Conservation (phyloP, 2,329 filamentous ascomycete genomes). For the Tolypocladium inflatum region DNA sequence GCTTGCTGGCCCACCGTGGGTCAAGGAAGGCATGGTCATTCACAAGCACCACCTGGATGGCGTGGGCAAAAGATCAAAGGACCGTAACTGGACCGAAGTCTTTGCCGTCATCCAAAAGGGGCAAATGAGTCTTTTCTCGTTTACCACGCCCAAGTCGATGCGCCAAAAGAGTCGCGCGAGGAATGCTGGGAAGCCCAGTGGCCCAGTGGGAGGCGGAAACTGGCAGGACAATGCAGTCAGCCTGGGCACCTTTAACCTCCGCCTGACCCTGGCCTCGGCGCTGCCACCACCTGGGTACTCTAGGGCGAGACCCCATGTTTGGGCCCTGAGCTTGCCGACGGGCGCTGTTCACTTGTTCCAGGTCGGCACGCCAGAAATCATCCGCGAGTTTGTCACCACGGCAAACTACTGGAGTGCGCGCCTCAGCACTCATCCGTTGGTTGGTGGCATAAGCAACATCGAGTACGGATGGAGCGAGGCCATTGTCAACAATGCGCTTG, state of each 20-base stretch:
- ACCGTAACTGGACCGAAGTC: slow-evolving; percentile 88
- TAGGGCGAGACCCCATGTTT: slow-evolving; percentile 81
- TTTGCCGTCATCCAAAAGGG: slow-evolving; percentile 96
- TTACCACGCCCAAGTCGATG: slow-evolving; percentile 70
- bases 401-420: slow-evolving; percentile 98
- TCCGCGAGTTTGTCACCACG: slow-evolving; percentile 85
- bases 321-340: slow-evolving; percentile 83
- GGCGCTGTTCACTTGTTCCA: slow-evolving; percentile 98
- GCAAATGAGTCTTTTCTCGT: slow-evolving; percentile 88
- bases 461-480: slow-evolving; percentile 94
- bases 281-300: slow-evolving; percentile 90
- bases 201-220: slow-evolving; percentile 85
- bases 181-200: slow-evolving; percentile 37
- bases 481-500: slow-evolving; percentile 57
- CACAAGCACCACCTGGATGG: slow-evolving; percentile 95
- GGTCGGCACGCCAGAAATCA: slow-evolving; percentile 88
- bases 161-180: slow-evolving; percentile 54
- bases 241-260: slow-evolving; percentile 75
- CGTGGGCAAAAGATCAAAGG: slow-evolving; percentile 83
- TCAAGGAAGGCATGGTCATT: slow-evolving; percentile 91
- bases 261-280: slow-evolving; percentile 84
- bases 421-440: slow-evolving; percentile 83
- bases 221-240: slow-evolving; percentile 96
- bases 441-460: slow-evolving; percentile 90
- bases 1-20: slow-evolving; percentile 90